phyloP scores from a whole-genome alignment of 2,329 filamentous ascomycete species.

The Zymoseptoria crescenta region DNA sequence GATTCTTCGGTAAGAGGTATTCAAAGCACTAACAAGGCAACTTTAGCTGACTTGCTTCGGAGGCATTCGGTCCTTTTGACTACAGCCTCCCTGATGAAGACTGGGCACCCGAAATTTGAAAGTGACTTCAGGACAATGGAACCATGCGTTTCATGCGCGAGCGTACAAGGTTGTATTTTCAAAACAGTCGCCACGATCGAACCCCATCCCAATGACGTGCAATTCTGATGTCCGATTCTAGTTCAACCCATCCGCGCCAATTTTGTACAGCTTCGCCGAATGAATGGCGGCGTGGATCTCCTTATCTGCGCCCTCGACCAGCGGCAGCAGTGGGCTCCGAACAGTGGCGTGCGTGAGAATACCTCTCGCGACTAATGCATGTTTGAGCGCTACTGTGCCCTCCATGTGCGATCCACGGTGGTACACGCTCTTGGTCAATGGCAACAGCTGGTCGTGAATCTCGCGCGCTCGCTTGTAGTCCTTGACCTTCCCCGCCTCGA shows the following conservation, averaged over 20 bases:
- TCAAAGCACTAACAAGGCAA: background rate
- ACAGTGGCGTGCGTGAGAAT: constrained; percentile 45
- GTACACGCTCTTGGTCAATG: constrained; percentile 48
- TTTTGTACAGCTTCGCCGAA: constrained; percentile 29
- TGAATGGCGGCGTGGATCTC: constrained; percentile 39
- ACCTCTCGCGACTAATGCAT: constrained; percentile 45
- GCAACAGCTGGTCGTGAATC: constrained; percentile 45
- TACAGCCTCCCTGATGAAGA: background rate
- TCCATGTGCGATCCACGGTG: constrained; percentile 50
- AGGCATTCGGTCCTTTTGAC: background rate
- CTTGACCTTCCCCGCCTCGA: constrained; percentile 43
- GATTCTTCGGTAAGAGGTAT: constrained; percentile 24
- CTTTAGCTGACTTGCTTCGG: background rate
- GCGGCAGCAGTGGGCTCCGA: constrained; percentile 41
- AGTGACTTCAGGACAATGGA: background rate
- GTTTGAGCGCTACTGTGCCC: constrained; percentile 40
- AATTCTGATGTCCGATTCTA: background rate
- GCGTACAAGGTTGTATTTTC: background rate
- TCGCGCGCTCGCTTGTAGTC: constrained; percentile 43
- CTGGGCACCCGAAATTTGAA: background rate
- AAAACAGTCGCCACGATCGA: background rate
- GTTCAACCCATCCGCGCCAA: constrained; percentile 8
- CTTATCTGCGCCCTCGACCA: constrained; percentile 36
- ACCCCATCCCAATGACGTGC: background rate
- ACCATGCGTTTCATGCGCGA: background rate